A percentile compares a stretch with the other conserved stretches of the same genome.
phyloP scores from a whole-genome alignment of 2,329 filamentous ascomycete species.

The Aspergillus neoniger region DNA sequence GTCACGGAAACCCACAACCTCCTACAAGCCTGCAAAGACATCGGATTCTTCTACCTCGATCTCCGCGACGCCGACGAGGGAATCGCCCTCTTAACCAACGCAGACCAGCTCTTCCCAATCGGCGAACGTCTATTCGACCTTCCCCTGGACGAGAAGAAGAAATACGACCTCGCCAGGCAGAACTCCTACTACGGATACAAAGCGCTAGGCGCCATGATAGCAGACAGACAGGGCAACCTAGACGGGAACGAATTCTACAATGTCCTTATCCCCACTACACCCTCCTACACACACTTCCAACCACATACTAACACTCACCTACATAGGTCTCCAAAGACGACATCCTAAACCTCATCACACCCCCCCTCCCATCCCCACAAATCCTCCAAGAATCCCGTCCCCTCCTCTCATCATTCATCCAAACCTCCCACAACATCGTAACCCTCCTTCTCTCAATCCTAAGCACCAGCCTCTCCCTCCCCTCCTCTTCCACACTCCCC shows the following conservation, averaged over 20 bases:
- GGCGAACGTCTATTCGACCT: slow-evolving; percentile 52
- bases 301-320: neutral
- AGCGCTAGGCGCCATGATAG: slow-evolving; percentile 48
- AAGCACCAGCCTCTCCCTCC: slow-evolving; percentile 48
- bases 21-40: slow-evolving; percentile 45
- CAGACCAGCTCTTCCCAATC: slow-evolving; percentile 50
- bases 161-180: slow-evolving; percentile 55
- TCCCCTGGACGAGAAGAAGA: slow-evolving; percentile 53
- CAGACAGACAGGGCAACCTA: slow-evolving; percentile 52
- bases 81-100: slow-evolving; percentile 44
- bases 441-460: slow-evolving; percentile 48
- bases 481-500: slow-evolving; percentile 44
- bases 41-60: slow-evolving; percentile 62
- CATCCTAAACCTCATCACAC: slow-evolving; percentile 45
- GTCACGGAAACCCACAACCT: slow-evolving; percentile 38
- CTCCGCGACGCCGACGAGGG: slow-evolving; percentile 43
- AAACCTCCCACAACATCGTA: slow-evolving; percentile 49
- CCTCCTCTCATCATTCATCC: slow-evolving; percentile 48
- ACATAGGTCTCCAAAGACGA: slow-evolving; percentile 55
- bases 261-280: slow-evolving; percentile 29
- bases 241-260: slow-evolving; percentile 60
- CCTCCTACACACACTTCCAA: neutral
- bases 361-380: slow-evolving; percentile 45
- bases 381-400: slow-evolving; percentile 41
- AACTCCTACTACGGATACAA: slow-evolving; percentile 59